Conservation (phyloP, 1,139 yeast species). For the Lodderomyces elongisporus region DNA sequence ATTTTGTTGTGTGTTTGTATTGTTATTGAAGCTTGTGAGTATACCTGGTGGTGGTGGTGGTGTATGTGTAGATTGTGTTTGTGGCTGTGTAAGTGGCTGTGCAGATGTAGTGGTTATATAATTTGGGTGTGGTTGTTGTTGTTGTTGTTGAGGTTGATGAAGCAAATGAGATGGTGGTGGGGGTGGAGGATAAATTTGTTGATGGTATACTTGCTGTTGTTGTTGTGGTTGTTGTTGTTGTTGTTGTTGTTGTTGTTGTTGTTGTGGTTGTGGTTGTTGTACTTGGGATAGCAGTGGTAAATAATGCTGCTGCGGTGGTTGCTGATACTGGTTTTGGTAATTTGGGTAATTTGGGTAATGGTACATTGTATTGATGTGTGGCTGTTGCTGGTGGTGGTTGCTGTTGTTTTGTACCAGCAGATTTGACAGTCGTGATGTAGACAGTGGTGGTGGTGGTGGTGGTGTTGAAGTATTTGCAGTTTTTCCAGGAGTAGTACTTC, state of each 20-base stretch:
- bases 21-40: conserved; percentile 1
- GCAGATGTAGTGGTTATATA: background rate
- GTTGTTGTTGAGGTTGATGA: too few relatives aligned
- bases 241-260: too few relatives aligned
- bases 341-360: conserved; percentile 2
- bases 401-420: too few relatives aligned
- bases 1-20: background rate
- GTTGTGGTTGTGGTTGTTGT: too few relatives aligned
- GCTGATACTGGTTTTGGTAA: conserved; percentile 4
- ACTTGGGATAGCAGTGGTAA: conserved; percentile 3
- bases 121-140: conserved; percentile 1
- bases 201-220: background rate
- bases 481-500: too few relatives aligned
- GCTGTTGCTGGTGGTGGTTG: too few relatives aligned
- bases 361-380: too few relatives aligned
- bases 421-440: too few relatives aligned
- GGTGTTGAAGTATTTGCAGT: background rate
- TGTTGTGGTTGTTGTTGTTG: too few relatives aligned
- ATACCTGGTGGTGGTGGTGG: conserved; percentile 2
- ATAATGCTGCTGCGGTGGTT: conserved; percentile 4
- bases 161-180: conserved; percentile 1
- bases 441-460: background rate
- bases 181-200: too few relatives aligned
- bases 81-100: background rate
- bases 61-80: too few relatives aligned